These are phyloP conservation scores for Aspergillus felis DNA, from an alignment of 2,329 filamentous ascomycete genomes.

Conservation along the genomic window DNA sequence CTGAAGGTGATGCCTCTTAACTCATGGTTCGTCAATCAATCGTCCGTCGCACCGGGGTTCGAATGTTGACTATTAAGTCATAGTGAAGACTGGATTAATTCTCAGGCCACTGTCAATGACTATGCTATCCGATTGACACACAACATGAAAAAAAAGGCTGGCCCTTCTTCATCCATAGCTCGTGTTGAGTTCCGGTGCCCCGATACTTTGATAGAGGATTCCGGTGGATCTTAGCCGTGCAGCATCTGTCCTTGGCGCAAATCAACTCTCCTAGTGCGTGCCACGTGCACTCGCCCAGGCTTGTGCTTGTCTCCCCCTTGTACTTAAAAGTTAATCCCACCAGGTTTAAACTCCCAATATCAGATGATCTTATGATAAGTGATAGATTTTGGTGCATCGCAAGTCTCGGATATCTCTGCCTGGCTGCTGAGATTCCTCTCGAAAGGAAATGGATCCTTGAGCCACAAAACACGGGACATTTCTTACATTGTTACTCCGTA, in stretches of 20 bases:
- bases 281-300: slow-evolving; percentile 8
- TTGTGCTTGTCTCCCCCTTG: not conserved
- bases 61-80: not conserved
- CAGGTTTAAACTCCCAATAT: not conserved
- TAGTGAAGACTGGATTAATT: not conserved
- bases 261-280: slow-evolving; percentile 4
- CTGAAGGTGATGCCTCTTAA: not conserved
- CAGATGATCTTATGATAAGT: not conserved
- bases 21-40: not conserved
- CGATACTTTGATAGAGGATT: not conserved
- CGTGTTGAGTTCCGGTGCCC: not conserved
- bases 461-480: not conserved
- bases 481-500: not conserved
- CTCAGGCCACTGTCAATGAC: not conserved
- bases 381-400: not conserved
- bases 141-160: not conserved
- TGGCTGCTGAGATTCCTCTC: not conserved
- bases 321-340: not conserved
- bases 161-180: not conserved
- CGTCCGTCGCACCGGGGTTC: not conserved
- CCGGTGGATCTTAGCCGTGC: not conserved
- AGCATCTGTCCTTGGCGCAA: slow-evolving; percentile 9
- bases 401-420: not conserved
- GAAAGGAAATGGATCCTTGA: not conserved
- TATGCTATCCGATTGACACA: not conserved